Percentiles rank a stretch among this genome's conserved stretches.
These are phyloP conservation scores for Elsinoe fawcettii DNA, from an alignment of 2,329 filamentous ascomycete genomes.

Conservation along the genomic window DNA sequence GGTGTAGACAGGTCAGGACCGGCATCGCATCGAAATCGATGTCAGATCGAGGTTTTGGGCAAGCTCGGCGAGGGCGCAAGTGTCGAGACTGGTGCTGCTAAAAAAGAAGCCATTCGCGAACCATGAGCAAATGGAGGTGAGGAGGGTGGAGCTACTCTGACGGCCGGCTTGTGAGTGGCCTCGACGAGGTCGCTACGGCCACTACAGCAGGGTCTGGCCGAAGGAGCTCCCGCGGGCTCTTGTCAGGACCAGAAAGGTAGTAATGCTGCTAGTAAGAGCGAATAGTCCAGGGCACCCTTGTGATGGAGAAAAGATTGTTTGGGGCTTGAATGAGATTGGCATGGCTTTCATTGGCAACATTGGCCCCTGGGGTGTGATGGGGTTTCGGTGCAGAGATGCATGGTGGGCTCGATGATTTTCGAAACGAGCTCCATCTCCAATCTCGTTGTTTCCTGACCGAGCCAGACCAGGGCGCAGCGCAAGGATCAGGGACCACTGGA, in stretches of 20 bases:
- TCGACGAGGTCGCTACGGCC: background rate
- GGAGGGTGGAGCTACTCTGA: background rate
- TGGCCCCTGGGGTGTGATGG: background rate
- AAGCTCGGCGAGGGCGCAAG: background rate
- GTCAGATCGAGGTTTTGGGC: background rate
- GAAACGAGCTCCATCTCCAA: background rate
- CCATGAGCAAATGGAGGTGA: conserved; percentile 1
- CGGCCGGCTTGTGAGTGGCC: background rate
- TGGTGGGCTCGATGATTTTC: background rate
- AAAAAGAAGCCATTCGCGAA: background rate
- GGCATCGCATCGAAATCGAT: background rate
- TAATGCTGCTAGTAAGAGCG: background rate
- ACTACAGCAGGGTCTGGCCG: background rate
- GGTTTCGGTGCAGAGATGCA: background rate
- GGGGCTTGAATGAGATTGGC: conserved; percentile 1
- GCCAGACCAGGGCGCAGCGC: background rate
- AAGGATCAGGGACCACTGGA: background rate
- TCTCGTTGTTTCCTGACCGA: background rate
- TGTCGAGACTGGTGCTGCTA: background rate
- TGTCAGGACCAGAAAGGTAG: background rate
- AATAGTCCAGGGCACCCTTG: background rate
- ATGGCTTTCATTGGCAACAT: background rate
- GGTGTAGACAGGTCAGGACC: background rate
- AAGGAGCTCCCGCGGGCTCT: background rate
- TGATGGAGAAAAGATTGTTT: background rate